Conservation (phyloP, 2,329 filamentous ascomycete genomes). For the Lecanosticta acicola region DNA sequence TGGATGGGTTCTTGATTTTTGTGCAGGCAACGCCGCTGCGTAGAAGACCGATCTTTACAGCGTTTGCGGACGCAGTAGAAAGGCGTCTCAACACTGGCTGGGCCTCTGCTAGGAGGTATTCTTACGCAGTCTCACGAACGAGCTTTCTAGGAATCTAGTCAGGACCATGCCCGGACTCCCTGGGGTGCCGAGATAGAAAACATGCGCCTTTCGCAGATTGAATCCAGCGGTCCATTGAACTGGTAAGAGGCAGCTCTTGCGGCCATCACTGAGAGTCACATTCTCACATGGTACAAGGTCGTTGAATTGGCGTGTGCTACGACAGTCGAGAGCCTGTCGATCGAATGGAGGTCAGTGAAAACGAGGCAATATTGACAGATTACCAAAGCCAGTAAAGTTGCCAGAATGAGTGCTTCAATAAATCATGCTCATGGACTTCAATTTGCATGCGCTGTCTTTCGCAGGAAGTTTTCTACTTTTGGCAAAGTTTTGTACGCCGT, state of each 20-base stretch:
- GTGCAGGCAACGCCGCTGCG: slow-evolving; percentile 23
- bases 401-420: too few species aligned
- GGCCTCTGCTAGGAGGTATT: slow-evolving; percentile 34
- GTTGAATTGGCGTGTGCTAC: slow-evolving; percentile 23
- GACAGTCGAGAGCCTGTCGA: slow-evolving; percentile 20
- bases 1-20: slow-evolving; percentile 17
- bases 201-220: slow-evolving; percentile 19
- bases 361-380: slow-evolving; percentile 9
- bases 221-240: slow-evolving; percentile 9
- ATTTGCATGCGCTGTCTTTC: background rate
- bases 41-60: slow-evolving; percentile 26
- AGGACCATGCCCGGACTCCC: slow-evolving; percentile 5
- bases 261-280: slow-evolving; percentile 25
- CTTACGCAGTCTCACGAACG: slow-evolving; percentile 29
- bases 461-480: background rate
- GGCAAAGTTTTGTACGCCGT: background rate
- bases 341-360: slow-evolving; percentile 31
- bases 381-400: too few species aligned
- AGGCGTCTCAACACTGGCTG: slow-evolving; percentile 25
- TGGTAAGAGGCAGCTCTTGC: slow-evolving; percentile 14
- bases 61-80: slow-evolving; percentile 26
- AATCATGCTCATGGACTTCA: too few species aligned
- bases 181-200: slow-evolving; percentile 7
- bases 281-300: slow-evolving; percentile 26
- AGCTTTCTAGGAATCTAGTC: slow-evolving; percentile 12